phyloP scores from a whole-genome alignment of 352 stramenopile genomes.

The Globisporangium iwayamae region DNA sequence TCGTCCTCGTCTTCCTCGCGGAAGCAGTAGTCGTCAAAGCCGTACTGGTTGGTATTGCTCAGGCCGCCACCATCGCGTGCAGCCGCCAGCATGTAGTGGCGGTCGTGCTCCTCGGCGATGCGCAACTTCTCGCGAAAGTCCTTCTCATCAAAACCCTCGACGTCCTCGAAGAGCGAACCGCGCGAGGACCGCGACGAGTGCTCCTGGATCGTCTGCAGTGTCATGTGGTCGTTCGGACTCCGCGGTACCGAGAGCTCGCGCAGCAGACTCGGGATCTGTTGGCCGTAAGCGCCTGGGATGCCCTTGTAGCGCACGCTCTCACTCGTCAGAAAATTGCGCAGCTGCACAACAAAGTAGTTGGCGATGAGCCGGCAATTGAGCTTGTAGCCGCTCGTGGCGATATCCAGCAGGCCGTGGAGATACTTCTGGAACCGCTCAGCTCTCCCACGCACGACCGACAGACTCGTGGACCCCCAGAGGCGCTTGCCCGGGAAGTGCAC shows the following conservation, averaged over 20 bases:
- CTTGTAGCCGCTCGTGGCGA: conserved; percentile 46
- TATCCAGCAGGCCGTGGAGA: conserved; percentile 45
- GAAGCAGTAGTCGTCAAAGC: conserved; percentile 13
- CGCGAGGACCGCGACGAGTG: conserved; percentile 20
- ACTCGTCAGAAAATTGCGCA: conserved; percentile 58
- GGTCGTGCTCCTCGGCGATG: conserved; percentile 14
- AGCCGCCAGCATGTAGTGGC: background rate
- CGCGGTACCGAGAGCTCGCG: conserved; percentile 33
- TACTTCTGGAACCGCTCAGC: conserved; percentile 56
- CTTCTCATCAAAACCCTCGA: conserved; percentile 16
- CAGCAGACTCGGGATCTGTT: conserved; percentile 44
- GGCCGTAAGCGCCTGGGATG: conserved; percentile 30
- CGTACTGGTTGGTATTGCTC: background rate
- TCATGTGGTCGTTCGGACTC: conserved; percentile 21
- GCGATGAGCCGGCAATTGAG: conserved; percentile 57
- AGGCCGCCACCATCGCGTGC: background rate
- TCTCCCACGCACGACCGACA: conserved; percentile 35
- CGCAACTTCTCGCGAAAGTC: conserved; percentile 16
- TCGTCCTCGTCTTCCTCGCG: conserved; percentile 27
- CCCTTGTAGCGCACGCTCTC: conserved; percentile 41
- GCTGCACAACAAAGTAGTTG: conserved; percentile 43
- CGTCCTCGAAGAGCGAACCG: conserved; percentile 22
- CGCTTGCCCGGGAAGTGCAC: conserved; percentile 51
- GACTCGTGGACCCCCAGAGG: conserved; percentile 53
- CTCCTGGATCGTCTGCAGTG: conserved; percentile 54